A percentile compares a stretch with the other conserved stretches of the same genome.
These are phyloP conservation scores for Striga asiatica DNA, from an alignment of 257 asterid species.

Conservation along the genomic window DNA sequence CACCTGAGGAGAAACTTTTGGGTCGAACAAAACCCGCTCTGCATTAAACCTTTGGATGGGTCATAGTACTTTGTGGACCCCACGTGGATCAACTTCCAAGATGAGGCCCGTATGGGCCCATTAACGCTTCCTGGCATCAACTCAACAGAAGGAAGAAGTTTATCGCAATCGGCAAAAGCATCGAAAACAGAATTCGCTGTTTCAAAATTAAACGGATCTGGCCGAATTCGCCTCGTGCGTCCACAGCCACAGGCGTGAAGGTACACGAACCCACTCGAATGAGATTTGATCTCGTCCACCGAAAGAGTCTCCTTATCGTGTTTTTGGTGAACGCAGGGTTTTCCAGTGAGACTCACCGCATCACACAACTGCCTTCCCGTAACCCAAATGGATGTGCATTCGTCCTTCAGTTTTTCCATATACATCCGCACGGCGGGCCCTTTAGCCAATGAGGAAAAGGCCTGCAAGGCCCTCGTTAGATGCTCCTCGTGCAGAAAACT, in stretches of 20 bases:
- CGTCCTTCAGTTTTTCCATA: conserved; percentile 54
- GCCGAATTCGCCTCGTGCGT: conserved; percentile 70
- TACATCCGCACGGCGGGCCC: conserved; percentile 68
- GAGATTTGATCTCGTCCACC: conserved; percentile 34
- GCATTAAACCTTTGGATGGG: conserved; percentile 77
- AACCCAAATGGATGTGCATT: conserved; percentile 76
- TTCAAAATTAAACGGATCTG: conserved; percentile 89
- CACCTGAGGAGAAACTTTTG: conserved; percentile 69
- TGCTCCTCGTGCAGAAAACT: conserved; percentile 70
- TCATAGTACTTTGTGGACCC: conserved; percentile 79
- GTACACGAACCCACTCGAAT: conserved; percentile 85
- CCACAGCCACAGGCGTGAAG: conserved; percentile 99
- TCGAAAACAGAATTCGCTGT: conserved; percentile 51
- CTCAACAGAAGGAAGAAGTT: conserved; percentile 61
- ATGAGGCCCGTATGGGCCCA: conserved; percentile 42
- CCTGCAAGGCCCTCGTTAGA: conserved; percentile 50
- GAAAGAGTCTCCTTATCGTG: conserved; percentile 35
- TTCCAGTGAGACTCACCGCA: conserved; percentile 91
- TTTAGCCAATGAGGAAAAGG: conserved; percentile 64
- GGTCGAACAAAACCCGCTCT: conserved; percentile 74
- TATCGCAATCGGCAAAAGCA: conserved; percentile 70
- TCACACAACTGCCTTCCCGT: conserved; percentile 91
- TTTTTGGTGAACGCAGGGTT: conserved; percentile 82
- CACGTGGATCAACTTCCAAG: conserved; percentile 79
- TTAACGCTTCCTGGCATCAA: conserved; percentile 36